These are phyloP conservation scores for Grigorovia transvaalensis DNA, from an alignment of 805 yeast species.

Conservation along the genomic window DNA sequence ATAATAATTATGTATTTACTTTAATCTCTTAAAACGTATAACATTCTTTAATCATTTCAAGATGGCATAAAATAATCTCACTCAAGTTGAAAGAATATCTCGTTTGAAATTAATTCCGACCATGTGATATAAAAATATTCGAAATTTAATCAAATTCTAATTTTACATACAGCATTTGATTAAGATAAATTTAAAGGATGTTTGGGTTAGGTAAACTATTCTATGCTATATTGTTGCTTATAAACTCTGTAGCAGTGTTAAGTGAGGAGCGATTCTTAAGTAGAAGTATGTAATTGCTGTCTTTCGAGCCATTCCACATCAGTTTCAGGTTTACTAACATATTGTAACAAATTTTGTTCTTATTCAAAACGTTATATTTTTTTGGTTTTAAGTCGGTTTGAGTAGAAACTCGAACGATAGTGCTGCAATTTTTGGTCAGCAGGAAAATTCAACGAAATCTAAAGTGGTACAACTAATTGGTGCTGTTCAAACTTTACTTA, in stretches of 20 bases:
- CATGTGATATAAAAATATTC: background rate
- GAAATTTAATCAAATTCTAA: too few relatives aligned
- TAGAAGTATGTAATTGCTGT: constrained; percentile 31
- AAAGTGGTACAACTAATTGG: constrained; percentile 56
- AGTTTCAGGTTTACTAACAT: background rate
- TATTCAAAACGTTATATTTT: background rate
- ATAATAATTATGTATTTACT: background rate
- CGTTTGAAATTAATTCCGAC: background rate
- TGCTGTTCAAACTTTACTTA: constrained; percentile 64
- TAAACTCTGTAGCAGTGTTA: constrained; percentile 67
- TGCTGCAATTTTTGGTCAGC: constrained; percentile 35
- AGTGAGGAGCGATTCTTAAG: constrained; percentile 73
- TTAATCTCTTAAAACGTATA: background rate
- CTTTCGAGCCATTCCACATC: background rate
- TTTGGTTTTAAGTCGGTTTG: constrained; percentile 33
- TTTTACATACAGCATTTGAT: background rate
- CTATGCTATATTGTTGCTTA: constrained; percentile 44
- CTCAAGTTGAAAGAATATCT: too few relatives aligned
- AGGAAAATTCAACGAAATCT: constrained; percentile 42
- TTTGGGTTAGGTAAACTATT: constrained; percentile 53
- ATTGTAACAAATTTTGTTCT: background rate
- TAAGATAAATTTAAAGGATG: constrained; percentile 23
- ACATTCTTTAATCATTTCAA: background rate
- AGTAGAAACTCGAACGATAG: constrained; percentile 30
- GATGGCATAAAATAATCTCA: too few relatives aligned